Evolutionary conservation across 2,329 filamentous ascomycete species (phyloP), one percentile per base, ranked within the genome.

Genomic region (Aspergillus felis): DNA sequence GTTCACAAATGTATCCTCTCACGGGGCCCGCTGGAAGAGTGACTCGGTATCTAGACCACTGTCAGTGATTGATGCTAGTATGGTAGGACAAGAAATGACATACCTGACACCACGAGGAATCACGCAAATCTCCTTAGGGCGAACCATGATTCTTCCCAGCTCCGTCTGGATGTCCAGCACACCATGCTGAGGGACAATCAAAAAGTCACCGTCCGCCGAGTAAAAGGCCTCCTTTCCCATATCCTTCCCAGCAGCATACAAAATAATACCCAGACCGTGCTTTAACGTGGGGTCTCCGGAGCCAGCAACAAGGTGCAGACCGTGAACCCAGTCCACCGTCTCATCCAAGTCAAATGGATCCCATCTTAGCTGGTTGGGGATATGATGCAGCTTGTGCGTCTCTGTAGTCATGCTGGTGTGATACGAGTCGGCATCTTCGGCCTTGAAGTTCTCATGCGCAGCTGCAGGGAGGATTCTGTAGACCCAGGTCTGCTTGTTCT

Each of bases 181-280:
- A 2, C 90, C 90, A 61, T 89, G 84, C 70, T 93, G 90, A 1
- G 88, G 81, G 14, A 93, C 88, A 60, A 93, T 86, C 56, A 92
- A 74, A 65, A 91, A 83, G 70, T 93, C 90, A 12, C 90, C 90
- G 68, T 93, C 90, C 0, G 91, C 88, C 3, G 88, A 92, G 79
- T 93, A 95, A 72, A 92, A 95, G 0, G 90, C 90, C 51, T 87
- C 81, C 42, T 84, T 83, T n/a, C 81, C 76, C 92, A 96, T 96
- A 68, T 87, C 86, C 71, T 84, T 87, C 22, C 89, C 90, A 0
- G 88, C 90, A 1, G 89, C 87, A 69, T 90, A 96, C 56, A 94
- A 84, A 72, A 89, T 87, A 59, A 94, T 91, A 24, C 89, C 91
- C 46, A 95, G 66, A 0, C 92, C 92, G 20, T 84, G 80, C 76